phyloP scores from a whole-genome alignment of 208 protist species.

The Trichomonas vaginalis region DNA sequence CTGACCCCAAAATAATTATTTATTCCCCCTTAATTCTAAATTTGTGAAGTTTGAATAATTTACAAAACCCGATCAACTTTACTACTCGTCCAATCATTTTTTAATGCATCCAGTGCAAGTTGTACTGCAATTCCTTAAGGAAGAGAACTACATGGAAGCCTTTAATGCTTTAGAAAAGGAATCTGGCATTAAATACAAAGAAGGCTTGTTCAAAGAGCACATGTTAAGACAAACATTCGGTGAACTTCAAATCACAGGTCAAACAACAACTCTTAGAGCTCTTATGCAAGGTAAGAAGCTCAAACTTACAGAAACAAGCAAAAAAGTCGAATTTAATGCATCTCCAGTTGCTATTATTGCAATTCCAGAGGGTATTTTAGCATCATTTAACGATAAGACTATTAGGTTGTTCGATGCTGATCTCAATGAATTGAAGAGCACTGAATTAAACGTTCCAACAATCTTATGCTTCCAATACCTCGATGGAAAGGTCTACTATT shows the following conservation, averaged over 20 bases:
- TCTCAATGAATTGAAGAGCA: background rate
- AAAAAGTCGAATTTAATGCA: background rate
- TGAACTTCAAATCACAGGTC: background rate
- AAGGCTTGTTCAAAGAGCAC: background rate
- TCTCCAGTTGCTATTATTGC: background rate
- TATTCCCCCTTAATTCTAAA: too few species aligned
- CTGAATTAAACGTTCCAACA: background rate
- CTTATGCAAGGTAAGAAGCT: background rate
- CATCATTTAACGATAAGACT: background rate
- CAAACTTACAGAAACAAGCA: too few species aligned
- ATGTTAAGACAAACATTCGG: background rate
- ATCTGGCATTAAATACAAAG: background rate
- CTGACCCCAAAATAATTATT: too few species aligned
- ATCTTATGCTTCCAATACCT: background rate
- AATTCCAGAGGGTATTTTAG: background rate
- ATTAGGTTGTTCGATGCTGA: background rate
- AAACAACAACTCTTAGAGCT: background rate
- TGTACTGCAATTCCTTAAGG: conserved; percentile 2
- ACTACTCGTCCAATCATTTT: too few species aligned
- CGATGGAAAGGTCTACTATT: background rate
- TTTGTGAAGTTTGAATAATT: too few species aligned
- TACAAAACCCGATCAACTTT: too few species aligned
- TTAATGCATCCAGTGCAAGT: conserved; percentile 6
- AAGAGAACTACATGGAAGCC: background rate
- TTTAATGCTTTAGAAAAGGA: background rate